These are phyloP conservation scores for Beauveria sp. DNA, from an alignment of 2,329 filamentous ascomycete species.

Conservation along the genomic window DNA sequence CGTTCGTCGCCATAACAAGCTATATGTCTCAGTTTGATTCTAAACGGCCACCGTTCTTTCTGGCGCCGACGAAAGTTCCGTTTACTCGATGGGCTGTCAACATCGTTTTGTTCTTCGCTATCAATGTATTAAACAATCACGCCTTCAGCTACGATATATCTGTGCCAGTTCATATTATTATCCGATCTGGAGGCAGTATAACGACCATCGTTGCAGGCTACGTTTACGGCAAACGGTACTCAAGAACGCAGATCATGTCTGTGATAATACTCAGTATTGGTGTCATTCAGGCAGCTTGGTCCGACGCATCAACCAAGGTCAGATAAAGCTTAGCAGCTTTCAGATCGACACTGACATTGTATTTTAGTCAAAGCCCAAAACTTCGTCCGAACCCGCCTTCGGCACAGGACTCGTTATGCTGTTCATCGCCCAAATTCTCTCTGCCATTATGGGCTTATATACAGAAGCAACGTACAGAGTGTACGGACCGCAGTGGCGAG, in stretches of 20 bases:
- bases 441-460: slow-evolving; percentile 91
- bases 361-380: slow-evolving; percentile 1
- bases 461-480: slow-evolving; percentile 82
- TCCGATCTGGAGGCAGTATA: slow-evolving; percentile 90
- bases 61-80: slow-evolving; percentile 73
- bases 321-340: slow-evolving; percentile 13
- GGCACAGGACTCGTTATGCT: slow-evolving; percentile 70
- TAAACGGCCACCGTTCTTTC: slow-evolving; percentile 59
- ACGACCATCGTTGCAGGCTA: slow-evolving; percentile 91
- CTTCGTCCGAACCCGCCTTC: slow-evolving; percentile 22
- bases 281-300: slow-evolving; percentile 81
- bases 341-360: slow-evolving; percentile 12
- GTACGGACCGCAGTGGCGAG: slow-evolving; percentile 86
- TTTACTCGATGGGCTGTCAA: slow-evolving; percentile 80
- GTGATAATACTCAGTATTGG: slow-evolving; percentile 79
- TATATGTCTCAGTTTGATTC: slow-evolving; percentile 68
- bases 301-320: slow-evolving; percentile 80
- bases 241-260: slow-evolving; percentile 68
- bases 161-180: slow-evolving; percentile 92
- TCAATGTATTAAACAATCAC: slow-evolving; percentile 96
- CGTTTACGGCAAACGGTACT: slow-evolving; percentile 78
- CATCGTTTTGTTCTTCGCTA: slow-evolving; percentile 82
- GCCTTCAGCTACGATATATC: slow-evolving; percentile 96
- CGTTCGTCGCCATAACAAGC: slow-evolving; percentile 72
- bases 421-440: slow-evolving; percentile 80